Conservation (phyloP, 2,329 filamentous ascomycete genomes). For the Epichloe sylvatica region DNA sequence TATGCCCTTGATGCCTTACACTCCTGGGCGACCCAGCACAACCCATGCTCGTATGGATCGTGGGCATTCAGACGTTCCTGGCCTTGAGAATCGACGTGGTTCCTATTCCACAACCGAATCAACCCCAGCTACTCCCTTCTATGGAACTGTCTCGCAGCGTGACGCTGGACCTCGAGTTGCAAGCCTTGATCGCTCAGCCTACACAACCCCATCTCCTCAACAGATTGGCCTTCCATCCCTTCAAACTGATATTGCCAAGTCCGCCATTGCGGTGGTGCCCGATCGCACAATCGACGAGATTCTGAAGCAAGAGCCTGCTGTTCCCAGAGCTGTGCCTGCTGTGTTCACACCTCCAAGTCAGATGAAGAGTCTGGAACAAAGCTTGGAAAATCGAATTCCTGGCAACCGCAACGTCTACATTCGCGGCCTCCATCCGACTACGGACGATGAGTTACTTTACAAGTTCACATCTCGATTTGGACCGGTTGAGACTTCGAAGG, state of each 20-base stretch:
- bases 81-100: conserved; percentile 50
- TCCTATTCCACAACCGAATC: conserved; percentile 58
- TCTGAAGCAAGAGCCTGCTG: conserved; percentile 60
- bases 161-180: conserved; percentile 47
- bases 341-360: conserved; percentile 74
- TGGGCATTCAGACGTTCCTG: conserved; percentile 41
- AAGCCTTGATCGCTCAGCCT: conserved; percentile 47
- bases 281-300: conserved; percentile 49
- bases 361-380: conserved; percentile 83
- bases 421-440: conserved; percentile 86
- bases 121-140: conserved; percentile 51
- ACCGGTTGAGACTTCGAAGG: conserved; percentile 90
- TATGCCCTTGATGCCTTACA: conserved; percentile 33
- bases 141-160: conserved; percentile 42
- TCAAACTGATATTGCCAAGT: conserved; percentile 29
- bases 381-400: conserved; percentile 77
- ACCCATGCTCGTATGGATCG: conserved; percentile 33
- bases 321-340: conserved; percentile 81
- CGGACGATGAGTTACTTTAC: conserved; percentile 78
- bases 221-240: conserved; percentile 33
- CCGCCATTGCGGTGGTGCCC: conserved; percentile 21
- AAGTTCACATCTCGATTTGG: conserved; percentile 79
- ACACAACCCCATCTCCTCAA: conserved; percentile 53
- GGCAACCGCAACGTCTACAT: conserved; percentile 98
- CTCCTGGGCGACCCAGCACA: conserved; percentile 33